phyloP scores from a whole-genome alignment of 2,329 filamentous ascomycete genomes.

The Blastomyces silverae region DNA sequence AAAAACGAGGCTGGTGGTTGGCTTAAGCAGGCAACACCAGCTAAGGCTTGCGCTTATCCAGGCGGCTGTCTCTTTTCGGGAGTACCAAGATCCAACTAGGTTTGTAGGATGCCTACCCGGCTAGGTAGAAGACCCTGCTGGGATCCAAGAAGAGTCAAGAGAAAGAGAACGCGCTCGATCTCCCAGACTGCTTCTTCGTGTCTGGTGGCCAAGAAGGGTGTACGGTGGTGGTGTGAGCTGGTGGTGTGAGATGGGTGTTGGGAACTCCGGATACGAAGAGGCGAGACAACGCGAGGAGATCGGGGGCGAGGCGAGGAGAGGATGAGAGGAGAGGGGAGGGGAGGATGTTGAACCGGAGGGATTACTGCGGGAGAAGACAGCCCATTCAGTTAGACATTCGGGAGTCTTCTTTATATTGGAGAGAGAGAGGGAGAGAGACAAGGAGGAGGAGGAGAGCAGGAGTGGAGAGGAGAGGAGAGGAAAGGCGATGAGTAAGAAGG shows the following conservation, averaged over 20 bases:
- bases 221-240: background rate
- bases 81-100: background rate
- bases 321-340: background rate
- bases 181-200: background rate
- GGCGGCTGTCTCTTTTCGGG: conserved; percentile 11
- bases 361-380: background rate
- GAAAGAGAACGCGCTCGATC: background rate
- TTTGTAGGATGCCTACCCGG: background rate
- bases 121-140: too few species aligned
- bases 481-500: background rate
- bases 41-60: conserved; percentile 19
- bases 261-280: background rate
- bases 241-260: too few species aligned
- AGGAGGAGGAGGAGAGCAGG: background rate
- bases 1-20: conserved; percentile 14
- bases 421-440: background rate
- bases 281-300: background rate
- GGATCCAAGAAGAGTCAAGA: too few species aligned
- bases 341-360: background rate
- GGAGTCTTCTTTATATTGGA: background rate
- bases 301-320: background rate
- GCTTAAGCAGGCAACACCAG: conserved; percentile 19
- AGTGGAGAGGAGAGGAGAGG: background rate
- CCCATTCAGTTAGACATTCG: background rate
- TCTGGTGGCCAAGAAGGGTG: background rate